A percentile compares a stretch with the other conserved stretches of the same genome.
Evolutionary conservation across 441 rosid genomes (phyloP).

Genomic region (Bruguiera hainesii): DNA sequence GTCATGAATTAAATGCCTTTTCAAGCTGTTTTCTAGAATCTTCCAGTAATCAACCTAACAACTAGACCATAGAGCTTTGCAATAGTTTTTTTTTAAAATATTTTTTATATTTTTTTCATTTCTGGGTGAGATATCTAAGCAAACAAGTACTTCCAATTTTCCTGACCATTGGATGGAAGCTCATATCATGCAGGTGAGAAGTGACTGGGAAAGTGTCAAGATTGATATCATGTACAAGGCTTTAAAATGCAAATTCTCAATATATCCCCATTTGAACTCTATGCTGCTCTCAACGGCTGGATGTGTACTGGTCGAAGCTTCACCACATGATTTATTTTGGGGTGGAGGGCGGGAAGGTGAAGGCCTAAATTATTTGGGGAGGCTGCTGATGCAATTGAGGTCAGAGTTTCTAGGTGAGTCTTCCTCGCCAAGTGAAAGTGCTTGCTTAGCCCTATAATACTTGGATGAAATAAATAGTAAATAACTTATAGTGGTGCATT

Average conservation of each 20-base stretch:
- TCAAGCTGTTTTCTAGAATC: too few species aligned
- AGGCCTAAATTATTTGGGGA: conserved; percentile 86
- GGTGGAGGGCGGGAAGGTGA: conserved; percentile 96
- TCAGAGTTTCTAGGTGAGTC: conserved; percentile 72
- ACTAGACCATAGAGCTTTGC: too few species aligned
- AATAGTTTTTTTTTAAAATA: too few species aligned
- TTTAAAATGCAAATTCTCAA: conserved; percentile 78
- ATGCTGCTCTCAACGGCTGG: conserved; percentile 78
- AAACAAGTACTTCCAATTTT: not conserved
- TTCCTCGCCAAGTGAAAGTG: conserved; percentile 38
- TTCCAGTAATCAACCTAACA: too few species aligned
- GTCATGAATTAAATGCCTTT: too few species aligned
- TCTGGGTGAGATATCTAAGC: too few species aligned
- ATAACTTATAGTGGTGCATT: not conserved
- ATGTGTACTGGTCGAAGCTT: conserved; percentile 81
- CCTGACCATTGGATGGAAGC: not conserved
- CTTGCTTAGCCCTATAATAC: conserved; percentile 24
- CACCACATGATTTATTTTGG: conserved; percentile 93
- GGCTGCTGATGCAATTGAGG: conserved; percentile 77
- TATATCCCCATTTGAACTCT: conserved; percentile 74
- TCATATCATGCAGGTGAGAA: conserved; percentile 54
- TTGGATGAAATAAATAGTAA: not conserved
- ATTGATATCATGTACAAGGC: conserved; percentile 75
- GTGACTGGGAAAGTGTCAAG: conserved; percentile 74
- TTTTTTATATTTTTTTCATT: too few species aligned